Evolutionary conservation across 2,329 filamentous ascomycete species (phyloP).

Genomic region (Magnaporthales sp.): DNA sequence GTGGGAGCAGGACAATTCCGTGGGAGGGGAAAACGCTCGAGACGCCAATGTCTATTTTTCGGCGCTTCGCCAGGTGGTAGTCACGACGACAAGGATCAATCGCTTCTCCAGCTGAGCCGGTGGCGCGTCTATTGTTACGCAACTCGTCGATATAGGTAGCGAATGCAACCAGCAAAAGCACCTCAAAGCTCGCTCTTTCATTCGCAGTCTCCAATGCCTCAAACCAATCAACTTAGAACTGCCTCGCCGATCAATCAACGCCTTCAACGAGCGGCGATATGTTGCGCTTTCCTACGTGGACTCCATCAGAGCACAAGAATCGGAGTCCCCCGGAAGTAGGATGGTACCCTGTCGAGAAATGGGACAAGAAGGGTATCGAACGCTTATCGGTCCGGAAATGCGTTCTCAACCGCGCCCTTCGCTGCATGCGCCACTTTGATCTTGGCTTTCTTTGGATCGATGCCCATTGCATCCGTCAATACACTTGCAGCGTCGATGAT

Average conservation of each 20-base stretch:
- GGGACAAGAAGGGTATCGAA: conserved; percentile 7
- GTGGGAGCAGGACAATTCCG: too few species aligned
- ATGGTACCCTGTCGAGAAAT: conserved; percentile 9
- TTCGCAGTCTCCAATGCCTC: conserved; percentile 8
- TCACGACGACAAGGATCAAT: conserved; percentile 10
- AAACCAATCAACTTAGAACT: conserved; percentile 2
- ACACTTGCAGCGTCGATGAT: conserved; percentile 10
- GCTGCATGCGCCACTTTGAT: conserved; percentile 14
- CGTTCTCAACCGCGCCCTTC: conserved; percentile 14
- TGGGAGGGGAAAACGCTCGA: too few species aligned
- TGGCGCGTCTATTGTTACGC: conserved; percentile 9
- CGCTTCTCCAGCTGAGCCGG: conserved; percentile 9
- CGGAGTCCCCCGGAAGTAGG: conserved; percentile 5
- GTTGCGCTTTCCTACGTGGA: conserved; percentile 17
- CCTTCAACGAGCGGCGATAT: conserved; percentile 8
- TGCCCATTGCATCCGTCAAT: conserved; percentile 17
- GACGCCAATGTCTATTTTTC: too few species aligned
- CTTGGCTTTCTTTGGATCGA: conserved; percentile 20
- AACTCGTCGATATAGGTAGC: conserved; percentile 12
- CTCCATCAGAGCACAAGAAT: conserved; percentile 11
- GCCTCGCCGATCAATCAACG: conserved; percentile 7
- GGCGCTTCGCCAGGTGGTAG: too few species aligned
- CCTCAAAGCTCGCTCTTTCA: conserved; percentile 7
- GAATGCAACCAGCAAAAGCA: conserved; percentile 10
- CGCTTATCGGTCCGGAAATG: conserved; percentile 16